Conservation (phyloP, 2,329 filamentous ascomycete species). For the Emergomyces orientalis region DNA sequence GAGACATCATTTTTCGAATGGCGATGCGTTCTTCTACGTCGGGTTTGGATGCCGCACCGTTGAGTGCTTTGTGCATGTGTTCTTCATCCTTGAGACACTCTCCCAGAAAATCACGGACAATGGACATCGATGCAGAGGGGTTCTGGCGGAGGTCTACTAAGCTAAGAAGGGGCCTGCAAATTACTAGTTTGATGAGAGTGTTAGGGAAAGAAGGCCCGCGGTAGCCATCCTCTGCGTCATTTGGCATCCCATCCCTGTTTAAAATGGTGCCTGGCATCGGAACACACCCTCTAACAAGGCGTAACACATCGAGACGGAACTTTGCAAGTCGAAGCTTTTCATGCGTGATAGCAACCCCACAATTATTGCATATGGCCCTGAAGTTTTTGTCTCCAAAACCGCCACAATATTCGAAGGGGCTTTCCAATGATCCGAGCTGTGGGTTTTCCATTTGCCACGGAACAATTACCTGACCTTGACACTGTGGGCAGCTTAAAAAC, state of each 20-base stretch:
- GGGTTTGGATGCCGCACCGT: slow-evolving; percentile 10
- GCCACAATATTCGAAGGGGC: slow-evolving; percentile 19
- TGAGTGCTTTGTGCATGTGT: slow-evolving; percentile 37
- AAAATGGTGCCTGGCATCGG: slow-evolving; percentile 63
- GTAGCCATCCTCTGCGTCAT: slow-evolving; percentile 12
- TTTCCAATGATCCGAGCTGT: slow-evolving; percentile 18
- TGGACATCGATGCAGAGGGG: slow-evolving; percentile 39
- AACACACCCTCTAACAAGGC: slow-evolving; percentile 37
- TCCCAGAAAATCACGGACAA: slow-evolving; percentile 46
- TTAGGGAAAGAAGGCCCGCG: slow-evolving; percentile 46
- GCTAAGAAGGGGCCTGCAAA: slow-evolving; percentile 37
- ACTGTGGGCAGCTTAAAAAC: slow-evolving; percentile 48
- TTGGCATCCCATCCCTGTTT: slow-evolving; percentile 45
- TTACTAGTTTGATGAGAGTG: slow-evolving; percentile 42
- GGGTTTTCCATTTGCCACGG: slow-evolving; percentile 49
- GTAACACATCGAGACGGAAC: slow-evolving; percentile 49
- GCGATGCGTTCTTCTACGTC: slow-evolving; percentile 22
- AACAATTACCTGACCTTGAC: slow-evolving; percentile 35
- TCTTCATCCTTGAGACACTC: slow-evolving; percentile 31
- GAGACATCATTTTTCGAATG: slow-evolving; percentile 35
- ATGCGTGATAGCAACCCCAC: slow-evolving; percentile 44
- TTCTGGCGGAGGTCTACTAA: slow-evolving; percentile 28
- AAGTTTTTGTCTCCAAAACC: slow-evolving; percentile 42
- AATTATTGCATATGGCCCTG: slow-evolving; percentile 41
- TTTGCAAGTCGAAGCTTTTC: slow-evolving; percentile 53